phyloP scores from a whole-genome alignment of 2,329 filamentous ascomycete species.

The Apiospora malaysiana region DNA sequence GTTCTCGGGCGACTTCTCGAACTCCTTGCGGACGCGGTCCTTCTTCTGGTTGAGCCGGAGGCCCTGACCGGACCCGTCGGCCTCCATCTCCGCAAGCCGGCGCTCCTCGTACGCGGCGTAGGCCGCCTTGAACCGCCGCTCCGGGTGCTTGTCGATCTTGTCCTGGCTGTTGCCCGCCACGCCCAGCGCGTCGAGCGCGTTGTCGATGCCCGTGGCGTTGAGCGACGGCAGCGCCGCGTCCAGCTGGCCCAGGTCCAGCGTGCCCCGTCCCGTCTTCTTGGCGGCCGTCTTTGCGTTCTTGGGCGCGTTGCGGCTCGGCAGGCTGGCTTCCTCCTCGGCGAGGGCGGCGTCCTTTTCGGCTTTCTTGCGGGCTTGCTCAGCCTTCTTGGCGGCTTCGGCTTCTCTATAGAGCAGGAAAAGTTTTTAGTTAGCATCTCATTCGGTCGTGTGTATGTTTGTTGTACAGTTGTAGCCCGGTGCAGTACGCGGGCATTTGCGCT shows the following conservation, averaged over 20 bases:
- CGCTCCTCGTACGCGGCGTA: slow-evolving; percentile 83
- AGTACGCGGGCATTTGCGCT: not conserved
- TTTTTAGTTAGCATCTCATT: not conserved
- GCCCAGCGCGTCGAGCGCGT: slow-evolving; percentile 85
- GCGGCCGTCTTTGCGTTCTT: slow-evolving; percentile 73
- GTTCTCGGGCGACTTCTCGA: slow-evolving; percentile 93
- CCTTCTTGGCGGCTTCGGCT: slow-evolving; percentile 82
- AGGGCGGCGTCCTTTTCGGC: slow-evolving; percentile 86
- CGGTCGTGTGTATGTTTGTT: not conserved
- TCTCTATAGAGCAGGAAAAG: slow-evolving; percentile 60
- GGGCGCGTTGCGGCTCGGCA: slow-evolving; percentile 61
- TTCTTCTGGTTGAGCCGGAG: slow-evolving; percentile 84
- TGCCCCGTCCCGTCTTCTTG: slow-evolving; percentile 66
- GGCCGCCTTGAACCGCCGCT: slow-evolving; percentile 85
- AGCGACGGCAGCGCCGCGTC: slow-evolving; percentile 69
- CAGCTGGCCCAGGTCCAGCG: slow-evolving; percentile 77
- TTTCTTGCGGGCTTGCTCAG: slow-evolving; percentile 84
- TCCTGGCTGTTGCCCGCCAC: slow-evolving; percentile 61
- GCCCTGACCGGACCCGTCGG: slow-evolving; percentile 74
- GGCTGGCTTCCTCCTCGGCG: slow-evolving; percentile 78
- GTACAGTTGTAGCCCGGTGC: not conserved
- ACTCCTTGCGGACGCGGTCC: slow-evolving; percentile 86
- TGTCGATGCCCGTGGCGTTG: slow-evolving; percentile 88
- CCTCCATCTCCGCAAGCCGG: slow-evolving; percentile 82
- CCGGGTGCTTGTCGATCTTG: slow-evolving; percentile 88